Evolutionary conservation across 2,329 filamentous ascomycete genomes (phyloP), one percentile per base, ranked within the genome.

Genomic region (Colletotrichum tanaceti): DNA sequence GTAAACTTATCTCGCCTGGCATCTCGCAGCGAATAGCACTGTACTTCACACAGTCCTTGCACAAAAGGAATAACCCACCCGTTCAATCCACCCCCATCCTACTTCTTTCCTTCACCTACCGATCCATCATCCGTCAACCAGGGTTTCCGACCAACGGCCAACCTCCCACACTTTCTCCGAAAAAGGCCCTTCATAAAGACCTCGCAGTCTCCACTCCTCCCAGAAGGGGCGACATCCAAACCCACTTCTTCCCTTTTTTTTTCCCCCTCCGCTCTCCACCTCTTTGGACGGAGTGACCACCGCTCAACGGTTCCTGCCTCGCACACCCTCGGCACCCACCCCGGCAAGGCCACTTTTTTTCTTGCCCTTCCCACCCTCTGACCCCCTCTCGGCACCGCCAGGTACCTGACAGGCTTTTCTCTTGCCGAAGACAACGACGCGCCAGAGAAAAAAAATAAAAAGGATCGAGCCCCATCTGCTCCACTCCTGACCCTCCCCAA

Each of bases 401-500:
- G 58, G 63, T 65, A 71, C 67, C 67, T 68, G 65, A 70, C 68
- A 60, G 66, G 24, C 47, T 67, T 58, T 63, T 63, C 41, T 47
- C 41, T 53, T 62, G 68, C 66, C 66, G 49, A 70, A 50, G 57
- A 71, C 58, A 67, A 63, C 53, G 28, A 54, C 52, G 50, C 52
- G 63, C 58, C 32, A 39, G 66, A 58, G 35, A 43, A 52, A 65
- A 68, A 70, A 71, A 70, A 71, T 68, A 67, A 64, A 65, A 66
- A 65, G 65, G 60, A 66, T 63, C 69, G 57, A 65, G 70, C 64
- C 70, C 70, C 70, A 71, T 71, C 59, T 58, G 49, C 70, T 71
- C 70, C 70, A 71, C 70, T 65, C 63, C 60, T 32, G 58, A 66
- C 70, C 70, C 70, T 71, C 68, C 54, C 68, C 66, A 70, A 71